Evolutionary conservation across 192 early-diverging fungal genomes (phyloP).

Genomic region (Entomortierella chlamydospora): DNA sequence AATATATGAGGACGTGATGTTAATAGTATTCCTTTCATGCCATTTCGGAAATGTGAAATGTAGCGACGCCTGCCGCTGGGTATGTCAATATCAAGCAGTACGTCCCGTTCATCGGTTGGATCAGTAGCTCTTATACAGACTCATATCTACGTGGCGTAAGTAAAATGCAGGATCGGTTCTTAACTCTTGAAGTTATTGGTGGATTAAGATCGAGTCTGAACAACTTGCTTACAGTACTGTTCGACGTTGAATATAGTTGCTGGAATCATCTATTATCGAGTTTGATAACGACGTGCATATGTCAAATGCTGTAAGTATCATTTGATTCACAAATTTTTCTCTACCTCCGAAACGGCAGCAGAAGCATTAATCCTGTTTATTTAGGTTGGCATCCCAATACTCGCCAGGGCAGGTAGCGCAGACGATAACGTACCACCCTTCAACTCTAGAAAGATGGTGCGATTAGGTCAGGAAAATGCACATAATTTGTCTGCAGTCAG

Average conservation of each 20-base stretch:
- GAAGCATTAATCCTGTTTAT: not conserved
- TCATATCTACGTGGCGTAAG: constrained; percentile 70
- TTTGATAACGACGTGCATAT: constrained; percentile 80
- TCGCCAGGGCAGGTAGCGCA: constrained; percentile 67
- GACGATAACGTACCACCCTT: constrained; percentile 84
- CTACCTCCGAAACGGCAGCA: too few relatives aligned
- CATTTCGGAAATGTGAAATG: not conserved
- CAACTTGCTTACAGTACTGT: not conserved
- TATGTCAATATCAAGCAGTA: constrained; percentile 83
- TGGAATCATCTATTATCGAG: constrained; percentile 79
- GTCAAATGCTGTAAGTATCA: constrained; percentile 67
- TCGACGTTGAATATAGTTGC: constrained; percentile 49
- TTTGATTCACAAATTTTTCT: not conserved
- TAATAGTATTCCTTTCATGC: not conserved
- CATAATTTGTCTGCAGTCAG: constrained; percentile 57
- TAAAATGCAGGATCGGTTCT: not conserved
- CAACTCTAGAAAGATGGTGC: constrained; percentile 69
- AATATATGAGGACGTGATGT: not conserved
- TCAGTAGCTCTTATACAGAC: constrained; percentile 72
- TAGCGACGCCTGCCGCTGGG: constrained; percentile 75
- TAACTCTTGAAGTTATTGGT: too few relatives aligned
- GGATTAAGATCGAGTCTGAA: not conserved
- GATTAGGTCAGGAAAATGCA: constrained; percentile 74
- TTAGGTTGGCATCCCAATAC: constrained; percentile 73
- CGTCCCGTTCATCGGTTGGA: constrained; percentile 72